phyloP scores from a whole-genome alignment of 805 yeast species.

The Danielia reshetovae region DNA sequence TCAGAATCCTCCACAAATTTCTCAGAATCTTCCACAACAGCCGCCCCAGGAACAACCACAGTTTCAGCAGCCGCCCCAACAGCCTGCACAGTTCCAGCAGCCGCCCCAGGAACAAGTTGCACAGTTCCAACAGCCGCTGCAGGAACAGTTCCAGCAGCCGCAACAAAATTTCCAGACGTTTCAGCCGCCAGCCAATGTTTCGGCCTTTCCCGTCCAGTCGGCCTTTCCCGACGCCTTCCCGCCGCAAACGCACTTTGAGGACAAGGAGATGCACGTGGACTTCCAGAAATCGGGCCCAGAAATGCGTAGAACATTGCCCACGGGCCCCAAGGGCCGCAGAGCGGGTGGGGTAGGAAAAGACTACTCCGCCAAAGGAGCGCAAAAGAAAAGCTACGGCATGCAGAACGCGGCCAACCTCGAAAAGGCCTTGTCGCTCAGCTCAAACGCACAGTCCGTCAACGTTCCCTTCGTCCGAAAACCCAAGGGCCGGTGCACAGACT shows the following conservation, averaged over 20 bases:
- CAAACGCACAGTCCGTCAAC: slow-evolving; percentile 21
- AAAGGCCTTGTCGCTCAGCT: slow-evolving; percentile 36
- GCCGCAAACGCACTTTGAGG: neutral
- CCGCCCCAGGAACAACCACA: neutral
- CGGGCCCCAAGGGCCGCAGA: slow-evolving; percentile 4
- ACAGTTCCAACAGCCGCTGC: slow-evolving; percentile 4
- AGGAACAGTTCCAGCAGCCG: slow-evolving; percentile 8
- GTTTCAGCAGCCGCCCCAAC: neutral
- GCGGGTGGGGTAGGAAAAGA: slow-evolving; percentile 16
- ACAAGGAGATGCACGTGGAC: slow-evolving; percentile 10
- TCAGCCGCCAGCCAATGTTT: neutral
- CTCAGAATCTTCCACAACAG: neutral
- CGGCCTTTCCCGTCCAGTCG: neutral
- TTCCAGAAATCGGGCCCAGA: slow-evolving; percentile 8
- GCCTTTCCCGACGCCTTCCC: too few species aligned
- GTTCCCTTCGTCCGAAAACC: slow-evolving; percentile 41
- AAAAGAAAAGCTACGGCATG: slow-evolving; percentile 29
- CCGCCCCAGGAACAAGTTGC: slow-evolving; percentile 5
- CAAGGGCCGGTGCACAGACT: slow-evolving; percentile 63
- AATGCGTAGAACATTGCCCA: slow-evolving; percentile 1
- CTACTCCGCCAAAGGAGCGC: slow-evolving; percentile 8
- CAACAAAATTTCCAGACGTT: slow-evolving; percentile 1
- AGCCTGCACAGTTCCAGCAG: neutral
- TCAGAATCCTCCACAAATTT: neutral
- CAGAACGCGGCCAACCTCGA: slow-evolving; percentile 40